Percentiles rank a stretch among this genome's conserved stretches.
phyloP scores from a whole-genome alignment of 768 basidiomycete species.

The Plicaturopsis crispa region DNA sequence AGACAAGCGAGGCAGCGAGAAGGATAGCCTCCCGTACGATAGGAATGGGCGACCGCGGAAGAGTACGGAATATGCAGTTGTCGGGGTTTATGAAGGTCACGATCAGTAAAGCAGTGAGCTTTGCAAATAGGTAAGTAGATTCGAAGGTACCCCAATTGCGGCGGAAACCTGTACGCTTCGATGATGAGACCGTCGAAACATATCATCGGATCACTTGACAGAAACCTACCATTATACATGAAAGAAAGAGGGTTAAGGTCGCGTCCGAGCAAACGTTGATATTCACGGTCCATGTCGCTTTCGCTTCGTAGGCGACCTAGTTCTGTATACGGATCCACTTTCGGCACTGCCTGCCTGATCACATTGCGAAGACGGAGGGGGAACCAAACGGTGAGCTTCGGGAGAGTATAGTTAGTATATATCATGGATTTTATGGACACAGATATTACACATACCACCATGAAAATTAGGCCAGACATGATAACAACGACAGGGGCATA shows the following conservation, averaged over 20 bases:
- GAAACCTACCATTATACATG: constrained; percentile 56
- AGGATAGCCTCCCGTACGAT: constrained; percentile 58
- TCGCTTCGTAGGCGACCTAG: constrained; percentile 54
- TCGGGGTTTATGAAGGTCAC: constrained; percentile 60
- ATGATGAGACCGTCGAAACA: constrained; percentile 5
- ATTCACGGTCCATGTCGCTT: constrained; percentile 60
- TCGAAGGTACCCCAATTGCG: constrained; percentile 63
- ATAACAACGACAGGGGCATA: constrained; percentile 57
- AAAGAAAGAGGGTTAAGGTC: constrained; percentile 67
- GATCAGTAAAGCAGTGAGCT: constrained; percentile 58
- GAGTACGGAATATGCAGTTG: constrained; percentile 65
- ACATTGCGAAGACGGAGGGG: constrained; percentile 54
- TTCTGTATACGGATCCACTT: constrained; percentile 61
- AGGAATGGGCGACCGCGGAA: constrained; percentile 39
- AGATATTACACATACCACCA: constrained; percentile 31
- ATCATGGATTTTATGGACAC: not conserved
- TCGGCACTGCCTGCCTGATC: constrained; percentile 51
- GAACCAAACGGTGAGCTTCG: constrained; percentile 64
- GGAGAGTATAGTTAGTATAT: not conserved
- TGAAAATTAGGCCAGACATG: constrained; percentile 44
- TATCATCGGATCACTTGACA: not conserved
- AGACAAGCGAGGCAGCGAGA: constrained; percentile 45
- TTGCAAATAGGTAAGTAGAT: constrained; percentile 59
- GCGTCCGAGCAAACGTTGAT: constrained; percentile 53
- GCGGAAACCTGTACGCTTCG: constrained; percentile 45